Percentiles rank a stretch among this genome's conserved stretches.
phyloP scores from a whole-genome alignment of 2,329 filamentous ascomycete genomes.

The Cyphellophora europaea region DNA sequence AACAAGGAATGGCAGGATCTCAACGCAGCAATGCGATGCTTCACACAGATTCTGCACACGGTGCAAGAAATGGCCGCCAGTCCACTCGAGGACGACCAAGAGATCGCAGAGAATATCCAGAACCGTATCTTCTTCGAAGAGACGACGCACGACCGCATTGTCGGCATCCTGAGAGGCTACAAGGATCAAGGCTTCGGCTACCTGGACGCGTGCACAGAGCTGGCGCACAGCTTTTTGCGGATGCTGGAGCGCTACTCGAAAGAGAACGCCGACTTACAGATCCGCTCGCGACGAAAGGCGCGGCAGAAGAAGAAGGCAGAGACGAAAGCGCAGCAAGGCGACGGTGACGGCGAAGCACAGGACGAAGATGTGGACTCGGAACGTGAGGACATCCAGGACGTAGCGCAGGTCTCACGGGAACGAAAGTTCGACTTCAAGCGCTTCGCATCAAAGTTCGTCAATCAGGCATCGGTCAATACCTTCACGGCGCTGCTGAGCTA shows the following conservation, averaged over 20 bases:
- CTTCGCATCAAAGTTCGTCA: slow-evolving; percentile 71
- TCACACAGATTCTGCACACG: slow-evolving; percentile 86
- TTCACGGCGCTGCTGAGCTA: slow-evolving; percentile 72
- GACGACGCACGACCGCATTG: slow-evolving; percentile 78
- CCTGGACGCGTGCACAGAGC: slow-evolving; percentile 81
- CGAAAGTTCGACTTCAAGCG: slow-evolving; percentile 88
- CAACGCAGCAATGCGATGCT: slow-evolving; percentile 82
- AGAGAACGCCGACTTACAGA: slow-evolving; percentile 86
- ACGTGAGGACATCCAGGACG: slow-evolving; percentile 64
- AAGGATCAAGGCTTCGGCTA: slow-evolving; percentile 93
- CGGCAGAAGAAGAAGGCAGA: slow-evolving; percentile 63
- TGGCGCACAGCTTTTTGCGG: slow-evolving; percentile 82
- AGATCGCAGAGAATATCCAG: slow-evolving; percentile 95
- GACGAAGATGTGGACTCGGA: slow-evolving; percentile 52
- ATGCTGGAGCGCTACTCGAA: slow-evolving; percentile 91
- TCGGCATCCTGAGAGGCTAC: slow-evolving; percentile 72
- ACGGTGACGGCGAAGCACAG: slow-evolving; percentile 31
- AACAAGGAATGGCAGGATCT: slow-evolving; percentile 81
- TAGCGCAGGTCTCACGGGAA: slow-evolving; percentile 64
- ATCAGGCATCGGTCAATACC: slow-evolving; percentile 78
- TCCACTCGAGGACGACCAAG: slow-evolving; percentile 81
- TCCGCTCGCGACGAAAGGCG: slow-evolving; percentile 68
- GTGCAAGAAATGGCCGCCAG: slow-evolving; percentile 88
- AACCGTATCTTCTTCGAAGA: slow-evolving; percentile 98
- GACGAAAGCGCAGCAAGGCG: slow-evolving; percentile 31